These are phyloP conservation scores for Raffaelea ambrosiae DNA, from an alignment of 2,329 filamentous ascomycete species.

Conservation along the genomic window DNA sequence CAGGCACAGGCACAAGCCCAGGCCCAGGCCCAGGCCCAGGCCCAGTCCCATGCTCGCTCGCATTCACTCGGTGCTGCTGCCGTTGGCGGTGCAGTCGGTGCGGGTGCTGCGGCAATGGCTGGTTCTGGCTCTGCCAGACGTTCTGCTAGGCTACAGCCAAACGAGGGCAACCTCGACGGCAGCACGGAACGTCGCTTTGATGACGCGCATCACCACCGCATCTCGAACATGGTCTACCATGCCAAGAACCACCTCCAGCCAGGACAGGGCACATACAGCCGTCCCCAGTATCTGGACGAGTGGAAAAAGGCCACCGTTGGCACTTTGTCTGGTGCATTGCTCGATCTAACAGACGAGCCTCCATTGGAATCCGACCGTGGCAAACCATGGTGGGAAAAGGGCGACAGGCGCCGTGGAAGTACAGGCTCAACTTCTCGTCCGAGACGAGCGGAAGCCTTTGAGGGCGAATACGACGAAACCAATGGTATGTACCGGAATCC, in stretches of 20 bases:
- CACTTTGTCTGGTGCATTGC: slow-evolving; percentile 46
- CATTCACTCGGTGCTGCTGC: not conserved
- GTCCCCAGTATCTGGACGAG: slow-evolving; percentile 57
- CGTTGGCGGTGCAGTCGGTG: slow-evolving; percentile 4
- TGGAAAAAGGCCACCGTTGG: slow-evolving; percentile 63
- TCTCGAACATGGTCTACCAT: slow-evolving; percentile 33
- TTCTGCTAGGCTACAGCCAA: slow-evolving; percentile 17
- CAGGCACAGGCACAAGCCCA: too few relatives aligned
- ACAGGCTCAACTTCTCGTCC: slow-evolving; percentile 27
- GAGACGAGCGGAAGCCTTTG: slow-evolving; percentile 55
- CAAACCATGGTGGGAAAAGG: slow-evolving; percentile 69
- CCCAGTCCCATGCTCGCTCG: not conserved
- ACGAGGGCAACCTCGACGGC: slow-evolving; percentile 21
- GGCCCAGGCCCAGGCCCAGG: too few relatives aligned
- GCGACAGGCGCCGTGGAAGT: slow-evolving; percentile 37
- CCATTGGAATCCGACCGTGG: slow-evolving; percentile 33
- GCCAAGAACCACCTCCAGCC: slow-evolving; percentile 33
- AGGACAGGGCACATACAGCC: slow-evolving; percentile 48
- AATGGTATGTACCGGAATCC: slow-evolving; percentile 33
- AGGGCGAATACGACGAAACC: slow-evolving; percentile 58
- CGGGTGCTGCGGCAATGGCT: slow-evolving; percentile 8
- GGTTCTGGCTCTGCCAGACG: slow-evolving; percentile 7
- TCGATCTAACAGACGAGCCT: slow-evolving; percentile 46
- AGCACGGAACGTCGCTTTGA: slow-evolving; percentile 12
- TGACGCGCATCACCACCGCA: slow-evolving; percentile 22